A percentile compares a stretch with the other conserved stretches of the same genome.
These are phyloP conservation scores for Stemphylium lycopersici DNA, from an alignment of 2,329 filamentous ascomycete species.

Conservation along the genomic window DNA sequence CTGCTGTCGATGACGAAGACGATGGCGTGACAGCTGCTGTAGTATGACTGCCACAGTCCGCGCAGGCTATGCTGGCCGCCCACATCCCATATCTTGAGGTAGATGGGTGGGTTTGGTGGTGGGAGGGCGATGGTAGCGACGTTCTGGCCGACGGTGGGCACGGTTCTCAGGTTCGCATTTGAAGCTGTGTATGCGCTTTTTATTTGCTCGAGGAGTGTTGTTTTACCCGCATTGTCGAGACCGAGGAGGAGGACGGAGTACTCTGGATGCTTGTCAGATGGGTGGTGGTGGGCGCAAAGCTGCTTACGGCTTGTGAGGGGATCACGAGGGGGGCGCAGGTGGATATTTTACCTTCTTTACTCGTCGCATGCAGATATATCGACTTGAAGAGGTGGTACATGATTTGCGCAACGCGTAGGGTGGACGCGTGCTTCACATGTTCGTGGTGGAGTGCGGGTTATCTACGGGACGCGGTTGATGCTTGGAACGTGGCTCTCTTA, in stretches of 20 bases:
- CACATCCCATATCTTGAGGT: conserved; percentile 98
- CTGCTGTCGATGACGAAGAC: conserved; percentile 97
- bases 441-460: conserved; percentile 8
- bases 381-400: conserved; percentile 98
- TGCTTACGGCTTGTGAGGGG: not conserved
- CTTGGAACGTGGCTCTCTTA: conserved; percentile 7
- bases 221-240: conserved; percentile 98
- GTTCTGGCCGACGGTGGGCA: conserved; percentile 97
- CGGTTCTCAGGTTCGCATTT: conserved; percentile 77
- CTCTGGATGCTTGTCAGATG: conserved; percentile 60
- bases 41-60: conserved; percentile 95
- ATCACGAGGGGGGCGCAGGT: too few relatives aligned
- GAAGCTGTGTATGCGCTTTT: conserved; percentile 81
- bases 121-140: conserved; percentile 83
- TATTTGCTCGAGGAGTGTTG: conserved; percentile 95
- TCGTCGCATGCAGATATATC: conserved; percentile 91
- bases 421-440: conserved; percentile 28
- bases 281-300: not conserved
- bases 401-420: conserved; percentile 20
- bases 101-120: conserved; percentile 74
- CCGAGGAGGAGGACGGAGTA: conserved; percentile 97
- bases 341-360: conserved; percentile 77
- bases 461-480: conserved; percentile 12
- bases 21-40: conserved; percentile 90
- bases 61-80: conserved; percentile 90